Conservation (phyloP, 352 stramenopile species). For the Globisporangium carolinianum region DNA sequence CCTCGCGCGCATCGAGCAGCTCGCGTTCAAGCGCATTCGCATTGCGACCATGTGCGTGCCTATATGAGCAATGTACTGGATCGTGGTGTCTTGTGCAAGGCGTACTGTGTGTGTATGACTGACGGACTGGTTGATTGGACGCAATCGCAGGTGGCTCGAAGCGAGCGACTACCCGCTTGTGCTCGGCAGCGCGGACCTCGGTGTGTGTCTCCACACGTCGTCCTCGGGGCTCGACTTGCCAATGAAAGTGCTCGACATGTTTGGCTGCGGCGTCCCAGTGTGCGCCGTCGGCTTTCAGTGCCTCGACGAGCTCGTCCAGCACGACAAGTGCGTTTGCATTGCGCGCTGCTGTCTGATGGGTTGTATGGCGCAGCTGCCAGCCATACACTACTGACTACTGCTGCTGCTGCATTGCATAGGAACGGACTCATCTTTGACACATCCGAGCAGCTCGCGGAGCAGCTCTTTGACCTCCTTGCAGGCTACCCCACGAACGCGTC, state of each 20-base stretch:
- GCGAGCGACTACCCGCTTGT: constrained; percentile 95
- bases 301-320: constrained; percentile 94
- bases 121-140: too few relatives aligned
- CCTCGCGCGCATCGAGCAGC: constrained; percentile 62
- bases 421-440: constrained; percentile 73
- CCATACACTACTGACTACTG: neutral
- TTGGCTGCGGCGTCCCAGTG: constrained; percentile 95
- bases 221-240: constrained; percentile 97
- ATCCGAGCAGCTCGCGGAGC: constrained; percentile 41
- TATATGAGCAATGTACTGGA: too few relatives aligned
- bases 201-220: constrained; percentile 98
- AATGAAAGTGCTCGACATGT: constrained; percentile 99
- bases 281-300: constrained; percentile 94
- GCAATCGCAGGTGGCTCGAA: constrained; percentile 88
- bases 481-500: constrained; percentile 39
- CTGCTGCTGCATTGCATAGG: constrained; percentile 16
- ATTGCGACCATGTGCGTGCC: constrained; percentile 78
- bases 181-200: constrained; percentile 92
- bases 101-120: too few relatives aligned
- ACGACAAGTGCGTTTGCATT: constrained; percentile 80
- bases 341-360: too few relatives aligned
- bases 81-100: too few relatives aligned
- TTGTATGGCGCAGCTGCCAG: too few relatives aligned
- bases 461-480: constrained; percentile 55
- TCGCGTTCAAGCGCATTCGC: constrained; percentile 71